Evolutionary conservation across 768 basidiomycete genomes (phyloP), one percentile per base, ranked within the genome.

Genomic region (Tephrocybe sp.): DNA sequence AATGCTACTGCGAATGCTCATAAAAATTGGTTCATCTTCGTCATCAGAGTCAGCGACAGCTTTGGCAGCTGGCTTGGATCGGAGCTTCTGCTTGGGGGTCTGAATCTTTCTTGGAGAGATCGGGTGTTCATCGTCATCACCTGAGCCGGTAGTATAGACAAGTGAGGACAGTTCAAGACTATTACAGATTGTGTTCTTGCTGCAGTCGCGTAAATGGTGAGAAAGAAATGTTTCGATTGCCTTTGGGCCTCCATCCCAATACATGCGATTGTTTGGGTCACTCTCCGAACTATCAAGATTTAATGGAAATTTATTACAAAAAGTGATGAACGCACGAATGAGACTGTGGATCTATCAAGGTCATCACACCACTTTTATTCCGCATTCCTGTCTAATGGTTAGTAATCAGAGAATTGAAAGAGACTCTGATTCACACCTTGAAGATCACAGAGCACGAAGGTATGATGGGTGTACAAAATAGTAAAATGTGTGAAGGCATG

Each of bases 401-500:
- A 34, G 21, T 19, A 52, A 4, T 18, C 16, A 2, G 23, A 24
- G 15, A 24, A 15, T 18, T 6, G 25, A 21, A 19, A 29, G 11
- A 10, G 25, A 31, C 4, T 7, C 4, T 9, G 18, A 2, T 23
- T 11, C 40, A 8, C 9, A 49, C 47, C 47, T 49, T 53, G 47
- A 37, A 53, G 33, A 25, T 53, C 47, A 33, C 47, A 53, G 4
- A 61, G 34, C 8, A 58, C 25, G 8, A 50, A 12, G 19, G 54
- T 42, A 13, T 38, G 37, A 1, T 30, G 13, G 8, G 58, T 50
- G 19, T 36, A 57, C 3, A 55, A 3, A 0, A 36, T 22, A 6
- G 46, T 27, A 27, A 50, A 60, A 36, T 61, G 61, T 1, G 61
- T 54, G 27, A 63, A 61, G 1, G 59, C 54, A 48, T 63, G 61